A percentile compares a stretch with the other conserved stretches of the same genome.
Conservation (phyloP, 805 yeast genomes). For the Spencermartinsiella europaea region DNA sequence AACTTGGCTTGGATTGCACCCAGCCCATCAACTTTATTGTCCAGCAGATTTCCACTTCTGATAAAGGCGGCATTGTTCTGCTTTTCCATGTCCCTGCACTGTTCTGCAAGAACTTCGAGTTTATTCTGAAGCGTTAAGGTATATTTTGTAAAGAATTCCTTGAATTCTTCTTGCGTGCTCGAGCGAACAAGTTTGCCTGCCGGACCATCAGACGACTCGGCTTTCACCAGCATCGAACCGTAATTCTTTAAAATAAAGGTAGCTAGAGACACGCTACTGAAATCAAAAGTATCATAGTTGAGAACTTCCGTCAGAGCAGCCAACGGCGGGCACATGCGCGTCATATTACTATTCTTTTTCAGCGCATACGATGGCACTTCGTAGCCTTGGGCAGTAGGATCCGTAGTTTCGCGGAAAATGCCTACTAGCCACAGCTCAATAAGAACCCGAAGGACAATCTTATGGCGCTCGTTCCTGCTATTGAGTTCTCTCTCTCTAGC, state of each 20-base stretch:
- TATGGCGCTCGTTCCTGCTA: conserved; percentile 39
- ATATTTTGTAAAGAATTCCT: conserved; percentile 42
- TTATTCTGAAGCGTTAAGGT: conserved; percentile 42
- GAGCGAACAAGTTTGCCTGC: conserved; percentile 11
- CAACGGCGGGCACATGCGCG: conserved; percentile 37
- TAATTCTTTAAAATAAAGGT: conserved; percentile 48
- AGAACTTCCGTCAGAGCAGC: conserved; percentile 43
- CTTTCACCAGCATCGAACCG: conserved; percentile 35
- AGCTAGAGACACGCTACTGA: conserved; percentile 20
- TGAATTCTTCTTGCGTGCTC: conserved; percentile 23
- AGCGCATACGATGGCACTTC: conserved; percentile 41
- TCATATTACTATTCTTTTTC: conserved; percentile 17
- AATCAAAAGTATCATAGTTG: conserved; percentile 35
- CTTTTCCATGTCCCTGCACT: conserved; percentile 33
- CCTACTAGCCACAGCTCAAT: conserved; percentile 58
- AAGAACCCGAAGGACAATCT: conserved; percentile 45
- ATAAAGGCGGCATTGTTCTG: conserved; percentile 52
- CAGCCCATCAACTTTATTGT: conserved; percentile 30
- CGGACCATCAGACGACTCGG: conserved; percentile 33
- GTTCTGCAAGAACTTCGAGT: conserved; percentile 35
- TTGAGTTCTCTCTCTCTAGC: conserved; percentile 42
- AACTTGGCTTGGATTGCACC: conserved; percentile 19
- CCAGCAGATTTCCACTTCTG: conserved; percentile 57
- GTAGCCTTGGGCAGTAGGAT: conserved; percentile 31
- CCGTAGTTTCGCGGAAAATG: conserved; percentile 44